Evolutionary conservation across 108 stramenopile species (phyloP), one percentile per base, ranked within the genome.

Genomic region (Aurantiochytrium sp.): DNA sequence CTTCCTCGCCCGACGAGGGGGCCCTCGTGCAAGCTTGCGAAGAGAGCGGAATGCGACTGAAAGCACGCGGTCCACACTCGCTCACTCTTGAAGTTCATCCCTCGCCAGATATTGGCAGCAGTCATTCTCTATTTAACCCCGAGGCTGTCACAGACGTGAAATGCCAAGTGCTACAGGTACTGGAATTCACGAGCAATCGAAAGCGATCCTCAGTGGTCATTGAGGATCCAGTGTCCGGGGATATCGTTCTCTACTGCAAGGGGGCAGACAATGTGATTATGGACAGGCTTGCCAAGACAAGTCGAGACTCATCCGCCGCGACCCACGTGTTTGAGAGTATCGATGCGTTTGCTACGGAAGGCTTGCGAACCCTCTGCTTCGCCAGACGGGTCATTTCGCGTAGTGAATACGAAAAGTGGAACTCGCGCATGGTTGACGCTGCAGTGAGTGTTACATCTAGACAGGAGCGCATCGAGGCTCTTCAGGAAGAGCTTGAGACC

Each of bases 301-400:
- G 76, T 23, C 53, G 35, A 18, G 87, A 91, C 64, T 83, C 76
- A 19, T 43, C 19, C n/a, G 51, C 10, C 45, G 28, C 76, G 6
- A 6, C n/a, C 43, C 45, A 53, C 28, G 76, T 53, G 44, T 53
- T 83, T 2, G 76, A 47, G 76, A 23, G 25, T 12, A 87, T 95
- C 4, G 69, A 76, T 53, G 43, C 16, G 55, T 98, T 98, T 92
- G 98, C 97, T 2, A 92, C 93, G 53, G 96, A 97, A 89, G 99
- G 99, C 19, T 91, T 99, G 49, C 93, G 99, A 23, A 99, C 99
- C 5, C 90, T 99, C n/a, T 98, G 98, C 45, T 90, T 98, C 21
- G 98, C 96, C 44, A 90, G 95, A 6, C 94, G 95, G 18, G 93
- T 96, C 59, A 73, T 99, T 8, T 92, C 94, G 29, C 94, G 96